These are phyloP conservation scores for Boletus rufocinnamomeus DNA, from an alignment of 768 basidiomycete genomes.

Conservation along the genomic window DNA sequence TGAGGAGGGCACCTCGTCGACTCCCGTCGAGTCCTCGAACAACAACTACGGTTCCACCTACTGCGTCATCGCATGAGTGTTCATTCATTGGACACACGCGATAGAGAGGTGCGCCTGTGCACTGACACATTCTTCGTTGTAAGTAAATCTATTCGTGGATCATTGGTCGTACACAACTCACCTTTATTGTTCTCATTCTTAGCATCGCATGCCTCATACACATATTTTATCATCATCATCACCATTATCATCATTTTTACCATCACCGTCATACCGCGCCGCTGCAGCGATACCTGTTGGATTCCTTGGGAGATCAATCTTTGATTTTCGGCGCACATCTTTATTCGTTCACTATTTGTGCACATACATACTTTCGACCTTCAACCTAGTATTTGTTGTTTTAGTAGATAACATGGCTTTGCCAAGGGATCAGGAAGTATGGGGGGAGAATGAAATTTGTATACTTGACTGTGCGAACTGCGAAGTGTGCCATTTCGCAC, in stretches of 20 bases:
- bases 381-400: conserved; percentile 21
- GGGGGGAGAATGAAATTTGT: conserved; percentile 6
- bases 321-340: conserved; percentile 12
- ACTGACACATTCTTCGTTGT: conserved; percentile 23
- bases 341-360: conserved; percentile 20
- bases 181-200: background rate
- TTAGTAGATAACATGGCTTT: conserved; percentile 18
- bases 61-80: conserved; percentile 27
- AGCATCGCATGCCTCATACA: conserved; percentile 13
- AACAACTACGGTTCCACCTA: conserved; percentile 2
- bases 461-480: background rate
- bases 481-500: background rate
- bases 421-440: background rate
- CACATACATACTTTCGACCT: conserved; percentile 25
- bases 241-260: background rate
- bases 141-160: conserved; percentile 7
- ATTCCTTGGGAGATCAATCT: conserved; percentile 5
- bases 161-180: conserved; percentile 4
- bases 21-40: conserved; percentile 16
- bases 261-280: conserved; percentile 9
- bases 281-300: conserved; percentile 6
- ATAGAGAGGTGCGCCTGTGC: background rate
- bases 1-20: conserved; percentile 11
- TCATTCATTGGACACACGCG: background rate
- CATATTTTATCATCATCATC: conserved; percentile 10